Evolutionary conservation across 306 rosid species (phyloP).

Genomic region (Mimosa bimucronata): DNA sequence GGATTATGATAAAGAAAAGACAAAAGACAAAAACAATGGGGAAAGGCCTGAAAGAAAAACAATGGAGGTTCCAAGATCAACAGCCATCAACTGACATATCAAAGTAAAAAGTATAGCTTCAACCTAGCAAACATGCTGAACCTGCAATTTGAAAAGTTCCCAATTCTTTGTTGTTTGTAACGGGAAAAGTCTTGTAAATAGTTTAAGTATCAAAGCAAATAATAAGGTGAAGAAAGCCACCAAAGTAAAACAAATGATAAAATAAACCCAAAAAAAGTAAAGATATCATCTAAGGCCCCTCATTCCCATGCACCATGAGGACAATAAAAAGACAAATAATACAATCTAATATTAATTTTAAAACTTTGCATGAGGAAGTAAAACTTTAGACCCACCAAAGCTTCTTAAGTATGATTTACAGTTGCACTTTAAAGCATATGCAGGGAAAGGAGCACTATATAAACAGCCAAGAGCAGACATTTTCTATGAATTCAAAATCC

Average conservation of each 20-base stretch:
- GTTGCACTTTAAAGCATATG: conserved; percentile 2
- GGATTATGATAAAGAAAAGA: not conserved
- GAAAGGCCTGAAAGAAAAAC: no score
- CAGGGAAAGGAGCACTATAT: conserved; percentile 19
- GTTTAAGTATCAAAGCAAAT: not conserved
- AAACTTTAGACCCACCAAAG: conserved; percentile 19
- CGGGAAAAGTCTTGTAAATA: not conserved
- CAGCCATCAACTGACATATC: no score
- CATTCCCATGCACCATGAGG: not conserved
- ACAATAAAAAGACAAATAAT: conserved; percentile 5
- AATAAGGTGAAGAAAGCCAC: not conserved
- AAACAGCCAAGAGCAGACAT: no score
- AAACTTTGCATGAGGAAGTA: not conserved
- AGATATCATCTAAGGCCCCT: conserved; percentile 2
- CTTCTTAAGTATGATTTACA: conserved; percentile 13
- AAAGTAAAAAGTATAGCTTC: no score
- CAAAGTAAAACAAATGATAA: not conserved
- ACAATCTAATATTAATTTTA: no score
- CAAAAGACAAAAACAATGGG: not conserved
- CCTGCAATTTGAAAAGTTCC: not conserved
- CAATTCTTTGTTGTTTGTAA: not conserved
- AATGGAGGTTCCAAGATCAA: no score
- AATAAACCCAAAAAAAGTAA: not conserved
- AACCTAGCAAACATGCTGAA: not conserved
- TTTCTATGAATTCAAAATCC: no score